These are phyloP conservation scores for Neurospora sp. DNA, from an alignment of 495 filamentous ascomycete genomes.

Conservation along the genomic window DNA sequence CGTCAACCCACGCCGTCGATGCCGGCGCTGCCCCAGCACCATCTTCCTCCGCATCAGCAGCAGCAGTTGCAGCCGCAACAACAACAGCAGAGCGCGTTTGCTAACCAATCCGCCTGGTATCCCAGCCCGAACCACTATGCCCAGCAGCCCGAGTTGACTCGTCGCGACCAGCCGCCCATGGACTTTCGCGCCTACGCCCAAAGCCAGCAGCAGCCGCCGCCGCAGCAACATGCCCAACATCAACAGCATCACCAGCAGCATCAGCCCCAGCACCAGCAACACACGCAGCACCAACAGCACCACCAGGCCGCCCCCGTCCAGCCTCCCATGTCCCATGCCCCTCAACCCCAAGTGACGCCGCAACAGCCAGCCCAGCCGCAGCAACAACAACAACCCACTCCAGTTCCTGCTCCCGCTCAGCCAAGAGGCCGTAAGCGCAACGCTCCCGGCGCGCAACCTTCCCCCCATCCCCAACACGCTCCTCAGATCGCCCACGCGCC, in stretches of 20 bases:
- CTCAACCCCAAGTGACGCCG: slow-evolving; percentile 19
- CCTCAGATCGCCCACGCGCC: slow-evolving; percentile 6
- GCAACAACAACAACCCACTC: slow-evolving; percentile 34
- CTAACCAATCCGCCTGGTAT: slow-evolving; percentile 26
- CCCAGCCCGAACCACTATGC: slow-evolving; percentile 22
- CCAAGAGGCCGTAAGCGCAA: slow-evolving; percentile 19
- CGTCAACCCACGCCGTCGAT: slow-evolving; percentile 25
- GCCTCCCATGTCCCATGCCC: slow-evolving; percentile 29
- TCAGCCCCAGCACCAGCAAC: slow-evolving; percentile 14
- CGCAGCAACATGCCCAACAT: slow-evolving; percentile 22
- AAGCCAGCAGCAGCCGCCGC: slow-evolving; percentile 24
- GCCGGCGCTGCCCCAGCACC: slow-evolving; percentile 22
- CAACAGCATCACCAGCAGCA: slow-evolving; percentile 23
- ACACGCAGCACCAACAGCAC: slow-evolving; percentile 21
- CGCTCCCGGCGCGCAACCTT: slow-evolving; percentile 17
- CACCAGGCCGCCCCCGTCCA: slow-evolving; percentile 32
- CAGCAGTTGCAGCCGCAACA: slow-evolving; percentile 7
- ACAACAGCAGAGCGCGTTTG: slow-evolving; percentile 14
- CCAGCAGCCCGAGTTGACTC: slow-evolving; percentile 33
- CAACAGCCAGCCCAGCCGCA: slow-evolving; percentile 26
- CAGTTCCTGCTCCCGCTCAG: slow-evolving; percentile 21
- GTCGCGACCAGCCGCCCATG: slow-evolving; percentile 26
- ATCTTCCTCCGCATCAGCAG: slow-evolving; percentile 14
- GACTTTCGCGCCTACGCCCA: slow-evolving; percentile 21
- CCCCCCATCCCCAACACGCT: slow-evolving; percentile 13